These are phyloP conservation scores for Agrocybe pediades DNA, from an alignment of 768 basidiomycete species.

Conservation along the genomic window DNA sequence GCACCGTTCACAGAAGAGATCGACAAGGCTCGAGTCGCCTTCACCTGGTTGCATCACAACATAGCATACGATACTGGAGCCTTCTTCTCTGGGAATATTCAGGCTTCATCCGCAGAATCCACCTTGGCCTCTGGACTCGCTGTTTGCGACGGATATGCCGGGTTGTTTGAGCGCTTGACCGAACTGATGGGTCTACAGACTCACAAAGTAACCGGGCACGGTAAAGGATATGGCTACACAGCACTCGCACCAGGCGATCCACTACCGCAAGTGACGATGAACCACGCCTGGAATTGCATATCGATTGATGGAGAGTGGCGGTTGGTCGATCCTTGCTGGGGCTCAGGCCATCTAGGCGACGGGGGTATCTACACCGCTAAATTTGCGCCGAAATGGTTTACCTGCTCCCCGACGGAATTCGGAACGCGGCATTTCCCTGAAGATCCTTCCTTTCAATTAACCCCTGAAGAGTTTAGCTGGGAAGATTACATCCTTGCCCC, in stretches of 20 bases:
- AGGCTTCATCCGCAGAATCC: conserved; percentile 35
- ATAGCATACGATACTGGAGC: conserved; percentile 44
- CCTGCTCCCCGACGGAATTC: conserved; percentile 42
- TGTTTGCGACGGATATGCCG: conserved; percentile 52
- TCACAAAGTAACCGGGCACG: conserved; percentile 44
- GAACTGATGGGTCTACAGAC: conserved; percentile 39
- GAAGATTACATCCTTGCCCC: conserved; percentile 46
- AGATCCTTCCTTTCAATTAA: conserved; percentile 44
- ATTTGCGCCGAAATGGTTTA: conserved; percentile 44
- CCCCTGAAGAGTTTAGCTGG: conserved; percentile 41
- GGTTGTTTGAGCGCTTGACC: conserved; percentile 42
- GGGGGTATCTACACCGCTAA: conserved; percentile 30
- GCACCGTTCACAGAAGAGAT: conserved; percentile 42
- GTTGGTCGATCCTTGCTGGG: conserved; percentile 51
- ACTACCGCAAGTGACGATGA: conserved; percentile 36
- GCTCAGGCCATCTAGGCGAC: conserved; percentile 43
- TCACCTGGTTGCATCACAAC: conserved; percentile 49
- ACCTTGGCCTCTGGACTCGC: conserved; percentile 45
- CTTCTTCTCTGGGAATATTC: conserved; percentile 45
- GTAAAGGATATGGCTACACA: conserved; percentile 46
- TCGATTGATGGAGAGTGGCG: conserved; percentile 46
- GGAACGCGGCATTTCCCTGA: conserved; percentile 44
- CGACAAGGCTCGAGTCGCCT: conserved; percentile 48
- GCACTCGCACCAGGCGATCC: conserved; percentile 31
- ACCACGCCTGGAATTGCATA: conserved; percentile 53